Evolutionary conservation across 83 land plant genomes (phyloP), one percentile per base, ranked within the genome.

Genomic region (Thuja plicata): DNA sequence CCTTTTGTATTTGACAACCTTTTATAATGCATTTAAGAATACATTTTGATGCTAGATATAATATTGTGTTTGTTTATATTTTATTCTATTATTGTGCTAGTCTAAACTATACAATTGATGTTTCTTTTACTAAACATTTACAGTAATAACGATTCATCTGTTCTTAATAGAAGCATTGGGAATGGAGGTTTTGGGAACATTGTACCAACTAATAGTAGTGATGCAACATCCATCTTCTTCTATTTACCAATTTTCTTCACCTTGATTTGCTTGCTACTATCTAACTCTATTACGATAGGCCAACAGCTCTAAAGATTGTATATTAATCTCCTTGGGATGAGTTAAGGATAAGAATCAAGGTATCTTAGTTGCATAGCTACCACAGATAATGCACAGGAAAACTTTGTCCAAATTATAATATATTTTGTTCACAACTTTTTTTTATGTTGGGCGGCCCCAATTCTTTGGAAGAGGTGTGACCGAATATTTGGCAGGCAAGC

Each of bases 91-190:
- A 21, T 66, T 17, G 73, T 19, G 24, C 73, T 5, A 21, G 34
- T 34, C 17, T 3, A 74, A 1, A 74, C 17, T 12, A 66, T 34
- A 12, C 0, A 74, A 2, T 74, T 74, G 78, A 74, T 9, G 37
- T 12, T 74, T 74, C 15, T n/a, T 83, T 83, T 83, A 13, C 35
- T 30, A 83, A 83, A 19, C 35, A 1, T 34, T 37, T 57, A 71
- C 87, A 86, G 87, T 21, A 38, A 15, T 21, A 38, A n/a, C 37
- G 46, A 45, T 17, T 86, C 87, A 57, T 55, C 87, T n/a, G 40
- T 86, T 60, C 87, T 86, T 34, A 86, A 86, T 38, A 86, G 73
- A 86, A 86, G 87, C 71, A 86, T 55, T 30, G 66, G 66, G 13
- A 24, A 17, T n/a, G 87, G 87, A 52, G 87, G 87, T 24, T 57